Evolutionary conservation across 1,284 basidiomycete genomes (phyloP), one percentile per base, ranked within the genome.

Genomic region (Rhodotorula glutinis): DNA sequence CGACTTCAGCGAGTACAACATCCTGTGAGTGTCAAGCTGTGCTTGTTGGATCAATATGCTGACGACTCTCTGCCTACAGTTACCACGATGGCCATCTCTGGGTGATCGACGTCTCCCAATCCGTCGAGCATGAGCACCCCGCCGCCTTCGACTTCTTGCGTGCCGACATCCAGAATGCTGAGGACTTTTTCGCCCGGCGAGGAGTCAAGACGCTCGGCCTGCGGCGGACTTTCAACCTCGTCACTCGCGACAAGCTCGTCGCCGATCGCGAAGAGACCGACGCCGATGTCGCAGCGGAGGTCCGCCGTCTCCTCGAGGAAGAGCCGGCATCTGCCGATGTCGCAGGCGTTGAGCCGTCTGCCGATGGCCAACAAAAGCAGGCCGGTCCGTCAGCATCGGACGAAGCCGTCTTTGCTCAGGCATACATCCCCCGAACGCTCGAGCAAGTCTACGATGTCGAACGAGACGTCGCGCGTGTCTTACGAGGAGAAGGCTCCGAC

Each of bases 71-170:
- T 13, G 7, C 16, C 27, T 29, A 1, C 69, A 82, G 81, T 21
- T 83, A 83, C 67, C 85, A 85, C 75, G 72, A 81, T 19, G 75
- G 73, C 2, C 91, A 94, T 76, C 83, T 97, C 21, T 94, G 86
- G 81, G 90, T 98, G 76, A 98, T 99, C 80, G 96, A 99, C 78
- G 96, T 99, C 67, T 96, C 92, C 4, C 96, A 99, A 79, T 93
- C 91, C 62, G 95, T 99, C 52, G 96, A 99, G 77, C 94, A 98
- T 76, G 95, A 98, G 79, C 96, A 99, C 76, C 95, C 95, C 0
- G 84, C 88, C 47, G 92, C 93, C 0, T 96, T 92, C 77, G 95
- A 99, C 79, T 99, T 99, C 79, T 82, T 99, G 55, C 88, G 95
- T 40, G 87, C 85, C 51, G 96, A 99, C 79, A 84, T 99, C 58